A percentile compares a stretch with the other conserved stretches of the same genome.
Evolutionary conservation across 2,329 filamentous ascomycete genomes (phyloP).

Genomic region (Neodidymelliopsis sp.): DNA sequence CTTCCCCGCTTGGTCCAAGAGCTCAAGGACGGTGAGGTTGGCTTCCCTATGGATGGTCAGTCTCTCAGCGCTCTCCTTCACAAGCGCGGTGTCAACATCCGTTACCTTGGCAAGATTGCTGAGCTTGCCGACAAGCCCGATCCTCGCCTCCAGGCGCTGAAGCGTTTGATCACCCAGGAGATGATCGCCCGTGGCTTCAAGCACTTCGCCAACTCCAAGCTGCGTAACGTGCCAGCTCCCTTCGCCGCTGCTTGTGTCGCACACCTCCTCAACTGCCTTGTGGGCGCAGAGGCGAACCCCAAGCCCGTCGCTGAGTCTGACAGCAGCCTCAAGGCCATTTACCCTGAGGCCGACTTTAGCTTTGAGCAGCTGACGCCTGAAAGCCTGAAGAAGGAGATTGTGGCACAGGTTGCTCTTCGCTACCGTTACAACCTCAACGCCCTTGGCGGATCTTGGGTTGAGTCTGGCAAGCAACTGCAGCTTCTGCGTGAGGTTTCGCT

Average conservation of each 20-base stretch:
- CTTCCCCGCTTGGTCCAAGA: constrained; percentile 89
- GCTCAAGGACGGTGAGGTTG: constrained; percentile 88
- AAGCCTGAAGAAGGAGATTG: constrained; percentile 72
- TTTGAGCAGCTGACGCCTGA: constrained; percentile 83
- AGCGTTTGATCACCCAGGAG: constrained; percentile 81
- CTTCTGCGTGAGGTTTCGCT: constrained; percentile 87
- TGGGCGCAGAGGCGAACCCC: constrained; percentile 79
- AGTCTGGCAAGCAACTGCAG: constrained; percentile 75
- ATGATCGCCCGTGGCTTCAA: constrained; percentile 97
- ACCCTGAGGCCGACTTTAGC: constrained; percentile 79
- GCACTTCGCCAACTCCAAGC: constrained; percentile 81
- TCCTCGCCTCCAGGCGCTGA: constrained; percentile 77
- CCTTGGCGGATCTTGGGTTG: constrained; percentile 72
- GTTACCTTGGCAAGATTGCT: constrained; percentile 90
- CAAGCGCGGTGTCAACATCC: constrained; percentile 95
- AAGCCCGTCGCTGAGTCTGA: constrained; percentile 82
- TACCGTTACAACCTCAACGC: constrained; percentile 74
- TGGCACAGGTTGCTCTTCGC: constrained; percentile 73
- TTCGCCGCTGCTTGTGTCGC: constrained; percentile 81
- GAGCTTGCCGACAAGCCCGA: constrained; percentile 66
- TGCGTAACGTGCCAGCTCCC: constrained; percentile 79
- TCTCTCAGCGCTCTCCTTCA: constrained; percentile 88
- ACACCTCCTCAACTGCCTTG: constrained; percentile 91
- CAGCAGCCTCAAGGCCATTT: constrained; percentile 74
- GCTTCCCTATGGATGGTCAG: constrained; percentile 98